Conservation (phyloP, 1,139 yeast genomes). For the Maudiozyma humilis region DNA sequence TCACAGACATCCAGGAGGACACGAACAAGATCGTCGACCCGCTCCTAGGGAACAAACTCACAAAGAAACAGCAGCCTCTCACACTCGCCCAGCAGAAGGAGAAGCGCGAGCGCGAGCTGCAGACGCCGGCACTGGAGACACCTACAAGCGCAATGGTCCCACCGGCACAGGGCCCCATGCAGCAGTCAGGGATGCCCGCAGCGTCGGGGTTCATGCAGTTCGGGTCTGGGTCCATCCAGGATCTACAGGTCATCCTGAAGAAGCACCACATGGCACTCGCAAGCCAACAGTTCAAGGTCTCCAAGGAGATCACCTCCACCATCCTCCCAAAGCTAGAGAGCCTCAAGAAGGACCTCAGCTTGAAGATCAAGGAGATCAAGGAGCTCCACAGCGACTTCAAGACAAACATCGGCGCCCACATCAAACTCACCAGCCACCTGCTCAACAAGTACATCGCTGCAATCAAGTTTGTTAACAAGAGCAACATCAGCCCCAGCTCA, state of each 20-base stretch:
- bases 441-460: slow-evolving; percentile 40
- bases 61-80: slow-evolving; percentile 20
- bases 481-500: slow-evolving; percentile 32
- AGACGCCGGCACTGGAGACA: background rate
- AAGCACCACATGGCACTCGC: slow-evolving; percentile 40
- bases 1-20: slow-evolving; percentile 32
- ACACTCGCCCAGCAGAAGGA: slow-evolving; percentile 19
- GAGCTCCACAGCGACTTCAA: slow-evolving; percentile 31
- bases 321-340: slow-evolving; percentile 65
- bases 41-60: slow-evolving; percentile 16
- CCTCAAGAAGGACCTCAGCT: slow-evolving; percentile 54
- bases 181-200: too few species aligned
- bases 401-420: slow-evolving; percentile 31
- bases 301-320: slow-evolving; percentile 49
- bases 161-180: too few species aligned
- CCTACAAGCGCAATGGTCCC: background rate
- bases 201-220: slow-evolving; percentile 45
- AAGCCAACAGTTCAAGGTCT: slow-evolving; percentile 40
- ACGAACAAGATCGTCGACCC: slow-evolving; percentile 32
- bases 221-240: slow-evolving; percentile 45
- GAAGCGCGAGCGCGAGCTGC: slow-evolving; percentile 4
- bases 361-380: slow-evolving; percentile 52
- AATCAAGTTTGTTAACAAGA: slow-evolving; percentile 30
- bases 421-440: slow-evolving; percentile 37
- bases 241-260: slow-evolving; percentile 40